Evolutionary conservation across 805 yeast genomes (phyloP), one percentile per base, ranked within the genome.

Genomic region (Jamesozyma piceae): DNA sequence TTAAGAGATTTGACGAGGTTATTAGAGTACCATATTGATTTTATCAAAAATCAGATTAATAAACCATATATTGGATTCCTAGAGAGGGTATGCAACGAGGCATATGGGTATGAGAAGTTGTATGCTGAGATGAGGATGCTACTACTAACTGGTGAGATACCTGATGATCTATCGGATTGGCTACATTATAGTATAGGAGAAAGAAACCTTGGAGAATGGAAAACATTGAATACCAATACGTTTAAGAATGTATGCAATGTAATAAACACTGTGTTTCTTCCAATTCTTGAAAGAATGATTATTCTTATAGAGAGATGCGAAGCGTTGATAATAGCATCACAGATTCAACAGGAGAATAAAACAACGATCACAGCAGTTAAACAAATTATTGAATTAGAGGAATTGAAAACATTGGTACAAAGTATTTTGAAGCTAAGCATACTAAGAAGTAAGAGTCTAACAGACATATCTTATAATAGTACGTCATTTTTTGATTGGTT

Each of bases 131-230:
- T 62, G 19, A 43, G 38, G 28, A 46, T 41, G 15, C 46, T 48
- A 22, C 44, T 45, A 58, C 64, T 49, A 53, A 75, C 83, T 0
- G 82, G 82, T 2, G 63, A 74, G 40, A 65, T 79, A 44, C 69
- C 77, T 1, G 67, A 64, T 13, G 59, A 67, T 1, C 62, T 76
- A 2, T 71, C 69, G 45, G 78, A 75, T 43, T 82, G 79, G 78
- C 63, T 83, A 53, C 69, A 74, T 19, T 79, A 80, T 49, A 75
- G 78, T 38, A 63, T 82, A 28, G 88, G 85, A 0, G 87, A 80
- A 47, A 65, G 82, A 47, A 84, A 84, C 24, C 56, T 75, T 17
- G 75, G 73, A 47, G 67, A 75, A 49, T 74, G 86, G 74, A 61
- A 63, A 27, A 17, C 19, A 22, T 13, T 32, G 3, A n/a, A 31